Base-by-base conservation (phyloP, 2,329 filamentous ascomycete species). In the Penicillium polonicum region DNA sequence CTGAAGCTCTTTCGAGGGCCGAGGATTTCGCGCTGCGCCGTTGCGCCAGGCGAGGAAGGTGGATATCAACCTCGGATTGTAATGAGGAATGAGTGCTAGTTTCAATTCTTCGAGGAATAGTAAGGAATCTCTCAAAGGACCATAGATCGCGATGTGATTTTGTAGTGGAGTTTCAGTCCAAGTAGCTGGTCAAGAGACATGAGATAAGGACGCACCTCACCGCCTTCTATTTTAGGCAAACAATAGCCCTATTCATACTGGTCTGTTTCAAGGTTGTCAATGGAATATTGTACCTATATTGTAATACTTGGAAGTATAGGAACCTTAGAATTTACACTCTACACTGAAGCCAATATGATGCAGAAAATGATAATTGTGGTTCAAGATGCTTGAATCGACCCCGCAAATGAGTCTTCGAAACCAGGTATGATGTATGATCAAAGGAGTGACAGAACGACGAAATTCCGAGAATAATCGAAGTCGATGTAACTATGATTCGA, bases 171-270 rank as follows among this genome's bases (percentile, higher is more conserved):
- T 35, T 33, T 46, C 7, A 13, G 36, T 31, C 35, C 29, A 27
- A 36, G 13, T 17, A 41, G 17, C 29, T 42, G 8, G 25, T 35
- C 13, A 25, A 48, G 39, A 57, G 35, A 57, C 42, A 15, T 13
- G 29, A 52, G 54, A 57, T 57, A 43, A 43, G 35, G 42, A 48
- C 55, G 49, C 21, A 53, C 41, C 44, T 48, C 55, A 64, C 62
- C 62, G 62, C 62, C 48, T 63, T 38, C 57, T 17, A 0, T 7
- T 25, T 53, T 44, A 6, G 31, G 45, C 3, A 12, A 15, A 42
- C 19, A 4, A 31, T 33, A 52, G 48, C 41, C 33, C 54, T 38
- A 39, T n/a, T 5, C 8, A 45, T 8, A 21, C 23, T 23, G 8
- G 29, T 7, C 21, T 23, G 21, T 23, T 23, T 23, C 21, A 23